Base-by-base conservation (phyloP, 2,329 filamentous ascomycete species). In the Verticillium dahliae region DNA sequence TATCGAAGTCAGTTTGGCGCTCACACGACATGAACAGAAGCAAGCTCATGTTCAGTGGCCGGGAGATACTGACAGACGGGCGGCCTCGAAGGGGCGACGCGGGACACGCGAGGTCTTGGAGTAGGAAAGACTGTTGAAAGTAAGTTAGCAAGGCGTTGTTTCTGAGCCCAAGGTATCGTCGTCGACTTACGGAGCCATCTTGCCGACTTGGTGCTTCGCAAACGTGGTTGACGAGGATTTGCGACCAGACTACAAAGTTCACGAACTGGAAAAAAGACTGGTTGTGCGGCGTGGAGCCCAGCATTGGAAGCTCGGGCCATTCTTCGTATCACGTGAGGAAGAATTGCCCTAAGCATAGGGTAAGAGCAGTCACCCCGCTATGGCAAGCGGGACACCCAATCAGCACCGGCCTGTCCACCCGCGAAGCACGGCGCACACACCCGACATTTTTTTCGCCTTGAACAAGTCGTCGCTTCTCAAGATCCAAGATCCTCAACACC, bases 31-130 rank as follows among this genome's bases (percentile, higher is more conserved):
- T 98, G 85, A 93, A 88, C 87, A 91, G 91, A 96, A 92, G 77
- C 92, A 93, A 91, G 93, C 94, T 97, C 90, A 79, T 86, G 86
- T 88, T 96, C 90, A 98, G 90, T 98, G 95, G 94, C 90, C 92
- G 87, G 87, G 83, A 82, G 83, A 75, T 88, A 97, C 94, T 91
- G 90, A 98, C 95, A 99, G 88, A 90, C 95, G 95, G 85, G 95
- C 95, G 83, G 93, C 94, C 91, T 98, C 95, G 88, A 97, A 98
- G 78, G 95, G 94, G 85, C 94, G 90, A 83, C 90, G 87, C 77
- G 94, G 93, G 86, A 96, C 92, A 90, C 96, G 97, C 81, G 96
- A 96, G 87, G 95, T 99, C 92, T 99, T 99, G 80, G 90, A 96
- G 86, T 97, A 97, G 74, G 89, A 90, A 79, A 88, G 82, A 72